Evolutionary conservation across 202 grass and related monocot genomes (phyloP).

Genomic region (Zoysia matrella): DNA sequence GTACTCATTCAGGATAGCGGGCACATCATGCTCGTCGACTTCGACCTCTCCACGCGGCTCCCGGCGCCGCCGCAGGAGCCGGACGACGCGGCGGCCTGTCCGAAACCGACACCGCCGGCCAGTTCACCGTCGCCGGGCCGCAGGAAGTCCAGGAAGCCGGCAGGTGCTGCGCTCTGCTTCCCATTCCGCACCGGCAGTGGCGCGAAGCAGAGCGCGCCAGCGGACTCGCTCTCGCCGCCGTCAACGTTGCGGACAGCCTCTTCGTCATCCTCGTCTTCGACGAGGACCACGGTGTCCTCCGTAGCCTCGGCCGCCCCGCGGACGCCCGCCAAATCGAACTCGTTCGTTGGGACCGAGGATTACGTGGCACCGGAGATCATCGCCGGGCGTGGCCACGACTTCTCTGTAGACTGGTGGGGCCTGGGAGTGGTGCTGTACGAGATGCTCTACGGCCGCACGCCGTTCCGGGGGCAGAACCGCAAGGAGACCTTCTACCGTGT

Average conservation of each 20-base stretch:
- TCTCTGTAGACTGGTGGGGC: slow-evolving; percentile 96
- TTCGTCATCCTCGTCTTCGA: slow-evolving; percentile 49
- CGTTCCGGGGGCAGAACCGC: slow-evolving; percentile 88
- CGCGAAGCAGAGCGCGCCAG: slow-evolving; percentile 28
- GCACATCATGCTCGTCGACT: slow-evolving; percentile 97
- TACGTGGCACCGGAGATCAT: slow-evolving; percentile 99
- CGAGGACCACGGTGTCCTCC: slow-evolving; percentile 34
- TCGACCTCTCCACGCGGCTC: slow-evolving; percentile 96
- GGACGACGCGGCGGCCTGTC: background rate
- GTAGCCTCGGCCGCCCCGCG: slow-evolving; percentile 20
- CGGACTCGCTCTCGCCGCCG: slow-evolving; percentile 51
- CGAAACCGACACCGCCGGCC: background rate
- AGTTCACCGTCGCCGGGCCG: background rate
- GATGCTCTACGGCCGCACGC: slow-evolving; percentile 96
- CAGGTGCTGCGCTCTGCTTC: slow-evolving; percentile 55
- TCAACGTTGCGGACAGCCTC: slow-evolving; percentile 59
- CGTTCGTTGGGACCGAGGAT: slow-evolving; percentile 97
- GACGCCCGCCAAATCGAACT: slow-evolving; percentile 76
- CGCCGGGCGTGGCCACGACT: slow-evolving; percentile 84
- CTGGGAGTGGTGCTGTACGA: slow-evolving; percentile 89
- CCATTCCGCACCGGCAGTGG: slow-evolving; percentile 49
- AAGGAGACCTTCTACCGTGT: slow-evolving; percentile 99
- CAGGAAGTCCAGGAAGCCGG: slow-evolving; percentile 23
- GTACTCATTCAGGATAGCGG: slow-evolving; percentile 85
- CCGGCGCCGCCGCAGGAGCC: slow-evolving; percentile 44